Percentiles rank a stretch among this genome's conserved stretches.
These are phyloP conservation scores for Euptelea pleiosperma DNA, from an alignment of 164 flowering plant genomes.

Conservation along the genomic window DNA sequence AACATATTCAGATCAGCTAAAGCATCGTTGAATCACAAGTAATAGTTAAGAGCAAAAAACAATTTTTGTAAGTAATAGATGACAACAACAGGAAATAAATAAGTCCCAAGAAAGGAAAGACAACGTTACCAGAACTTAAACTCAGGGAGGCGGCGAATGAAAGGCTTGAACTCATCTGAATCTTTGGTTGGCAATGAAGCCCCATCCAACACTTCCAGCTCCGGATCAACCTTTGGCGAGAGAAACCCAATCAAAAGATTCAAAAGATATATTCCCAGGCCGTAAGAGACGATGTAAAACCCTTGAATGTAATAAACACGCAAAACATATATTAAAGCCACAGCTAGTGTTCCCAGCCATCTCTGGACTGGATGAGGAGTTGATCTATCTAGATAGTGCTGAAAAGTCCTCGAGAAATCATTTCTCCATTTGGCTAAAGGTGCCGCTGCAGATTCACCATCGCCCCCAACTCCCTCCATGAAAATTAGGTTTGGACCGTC, in stretches of 20 bases:
- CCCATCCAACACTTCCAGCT: constrained; percentile 64
- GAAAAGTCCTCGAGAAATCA: constrained; percentile 60
- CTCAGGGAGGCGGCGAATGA: constrained; percentile 88
- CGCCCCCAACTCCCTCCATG: constrained; percentile 48
- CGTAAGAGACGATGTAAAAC: constrained; percentile 73
- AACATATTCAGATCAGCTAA: too few relatives aligned
- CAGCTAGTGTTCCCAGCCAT: constrained; percentile 71
- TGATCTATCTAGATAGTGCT: constrained; percentile 68
- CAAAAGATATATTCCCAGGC: constrained; percentile 70
- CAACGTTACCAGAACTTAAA: constrained; percentile 83
- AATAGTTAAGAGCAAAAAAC: too few relatives aligned
- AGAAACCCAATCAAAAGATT: constrained; percentile 83
- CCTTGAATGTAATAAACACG: constrained; percentile 73
- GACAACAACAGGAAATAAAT: too few relatives aligned
- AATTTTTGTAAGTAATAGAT: too few relatives aligned
- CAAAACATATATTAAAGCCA: constrained; percentile 48
- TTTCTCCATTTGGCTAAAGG: constrained; percentile 63
- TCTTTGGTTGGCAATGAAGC: constrained; percentile 75
- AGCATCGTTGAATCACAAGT: too few relatives aligned
- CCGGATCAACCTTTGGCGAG: constrained; percentile 82
- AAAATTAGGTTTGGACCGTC: constrained; percentile 3
- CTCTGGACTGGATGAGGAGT: constrained; percentile 63
- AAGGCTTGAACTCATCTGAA: constrained; percentile 85
- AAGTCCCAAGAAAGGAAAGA: neutral
- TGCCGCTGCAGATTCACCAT: constrained; percentile 26